Base-by-base conservation (phyloP, 257 asterid species). In the Solanum microdontum region DNA sequence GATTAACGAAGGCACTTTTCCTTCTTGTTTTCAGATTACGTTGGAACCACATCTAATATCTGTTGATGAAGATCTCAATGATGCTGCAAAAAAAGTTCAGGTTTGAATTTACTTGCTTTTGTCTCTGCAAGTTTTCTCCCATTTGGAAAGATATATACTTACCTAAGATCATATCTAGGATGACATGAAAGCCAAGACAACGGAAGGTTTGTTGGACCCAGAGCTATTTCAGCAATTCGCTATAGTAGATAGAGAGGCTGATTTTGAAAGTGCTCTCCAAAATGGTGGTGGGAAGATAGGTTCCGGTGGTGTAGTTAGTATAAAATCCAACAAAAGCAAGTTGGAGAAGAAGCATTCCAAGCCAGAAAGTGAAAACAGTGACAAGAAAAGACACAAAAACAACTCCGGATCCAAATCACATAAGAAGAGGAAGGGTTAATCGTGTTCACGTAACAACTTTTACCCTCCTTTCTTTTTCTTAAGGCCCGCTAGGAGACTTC, bases 1-100 rank as follows among this genome's bases (percentile, higher is more conserved):
- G 39, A 51, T 37, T 14, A 39, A 86, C 15, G 11, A 32, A 36
- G 26, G 15, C 66, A 43, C 34, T 24, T 55, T 77, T 62, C 51
- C 45, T 58, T 23, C 24, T 70, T 14, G 5, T 82, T 89, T 85
- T 85, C 93, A 96, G 99, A 91, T 93, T 86, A n/a, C 79, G 12
- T 24, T 95, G 96, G 94, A 95, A 86, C 97, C 99, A 58, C 98
- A 92, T 89, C 91, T 92, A 5, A 64, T 94, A 80, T 92, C 99
- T 37, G 82, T 97, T 69, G 99, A 97, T 23, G 98, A 95, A n/a
- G 99, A 97, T 90, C 94, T 96, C 86, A 89, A 94, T 13, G 92
- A 92, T 43, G 99, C 88, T 74, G 98, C 96, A 30, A 94, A 92
- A 73, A 91, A 90, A 93, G 95, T 94, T 85, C 89, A 94, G 98